These are phyloP conservation scores for Kockovaella imperatae DNA, from an alignment of 768 basidiomycete genomes.

Conservation along the genomic window DNA sequence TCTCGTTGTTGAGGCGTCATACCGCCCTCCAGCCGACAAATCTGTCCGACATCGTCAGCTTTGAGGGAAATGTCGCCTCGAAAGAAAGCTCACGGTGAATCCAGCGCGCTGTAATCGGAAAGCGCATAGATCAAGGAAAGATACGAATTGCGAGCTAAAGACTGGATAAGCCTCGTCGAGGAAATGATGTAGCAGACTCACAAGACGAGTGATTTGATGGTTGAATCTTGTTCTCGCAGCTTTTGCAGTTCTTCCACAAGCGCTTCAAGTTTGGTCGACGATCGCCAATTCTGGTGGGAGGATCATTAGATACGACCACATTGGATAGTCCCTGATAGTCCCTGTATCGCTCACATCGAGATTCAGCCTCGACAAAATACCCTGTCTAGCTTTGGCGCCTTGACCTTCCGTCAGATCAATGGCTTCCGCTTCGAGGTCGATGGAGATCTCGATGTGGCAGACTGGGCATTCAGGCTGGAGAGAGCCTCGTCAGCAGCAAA, in stretches of 20 bases:
- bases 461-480: conserved; percentile 85
- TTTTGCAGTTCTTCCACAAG: conserved; percentile 87
- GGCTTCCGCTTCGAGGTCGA: conserved; percentile 90
- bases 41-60: conserved; percentile 48
- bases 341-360: conserved; percentile 49
- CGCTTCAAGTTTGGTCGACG: conserved; percentile 95
- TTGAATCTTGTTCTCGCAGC: conserved; percentile 71
- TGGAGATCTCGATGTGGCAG: conserved; percentile 83
- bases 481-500: background rate
- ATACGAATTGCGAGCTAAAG: conserved; percentile 42
- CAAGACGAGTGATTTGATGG: conserved; percentile 94
- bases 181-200: conserved; percentile 9
- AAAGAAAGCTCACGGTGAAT: conserved; percentile 58
- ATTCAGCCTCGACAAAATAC: conserved; percentile 84
- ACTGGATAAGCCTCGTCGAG: background rate
- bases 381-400: conserved; percentile 59
- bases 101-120: conserved; percentile 85
- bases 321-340: background rate
- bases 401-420: conserved; percentile 65
- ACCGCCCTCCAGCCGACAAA: conserved; percentile 88
- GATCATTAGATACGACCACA: background rate
- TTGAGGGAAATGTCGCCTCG: background rate
- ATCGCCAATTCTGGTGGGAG: conserved; percentile 60
- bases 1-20: conserved; percentile 96
- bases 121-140: conserved; percentile 69